Evolutionary conservation across 352 stramenopile genomes (phyloP).

Genomic region (Phytophthora ohioensis): DNA sequence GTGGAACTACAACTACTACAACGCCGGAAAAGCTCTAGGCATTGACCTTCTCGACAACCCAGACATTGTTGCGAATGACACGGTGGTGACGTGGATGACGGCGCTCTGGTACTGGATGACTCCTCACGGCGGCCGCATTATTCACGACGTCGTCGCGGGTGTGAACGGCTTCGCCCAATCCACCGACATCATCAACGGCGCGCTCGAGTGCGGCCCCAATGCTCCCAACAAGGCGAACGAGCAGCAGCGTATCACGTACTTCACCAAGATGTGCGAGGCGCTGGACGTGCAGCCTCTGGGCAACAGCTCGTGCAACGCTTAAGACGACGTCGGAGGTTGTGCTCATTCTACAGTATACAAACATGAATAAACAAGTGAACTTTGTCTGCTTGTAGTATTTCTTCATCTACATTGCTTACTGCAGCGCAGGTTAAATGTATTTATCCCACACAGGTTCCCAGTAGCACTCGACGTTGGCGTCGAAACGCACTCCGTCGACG

Average conservation of each 20-base stretch:
- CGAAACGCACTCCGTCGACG: constrained; percentile 67
- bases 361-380: constrained; percentile 8
- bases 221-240: constrained; percentile 49
- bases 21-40: constrained; percentile 42
- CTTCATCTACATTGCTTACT: constrained; percentile 11
- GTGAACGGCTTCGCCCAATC: constrained; percentile 49
- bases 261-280: constrained; percentile 36
- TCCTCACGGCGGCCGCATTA: constrained; percentile 47
- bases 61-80: constrained; percentile 49
- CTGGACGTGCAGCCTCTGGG: constrained; percentile 44
- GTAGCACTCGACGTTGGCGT: constrained; percentile 72
- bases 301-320: constrained; percentile 49
- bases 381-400: not conserved
- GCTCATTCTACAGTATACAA: not conserved
- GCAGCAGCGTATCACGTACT: constrained; percentile 47
- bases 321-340: constrained; percentile 1
- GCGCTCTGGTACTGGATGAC: constrained; percentile 70
- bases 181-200: constrained; percentile 62
- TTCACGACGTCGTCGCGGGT: constrained; percentile 51
- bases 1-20: constrained; percentile 70
- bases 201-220: constrained; percentile 48
- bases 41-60: constrained; percentile 52
- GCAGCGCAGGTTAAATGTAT: constrained; percentile 65
- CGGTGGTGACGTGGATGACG: constrained; percentile 51
- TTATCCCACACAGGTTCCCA: constrained; percentile 89